A percentile compares a stretch with the other conserved stretches of the same genome.
Conservation (phyloP, 495 filamentous ascomycete genomes). For the Clavariopsis aquatica region DNA sequence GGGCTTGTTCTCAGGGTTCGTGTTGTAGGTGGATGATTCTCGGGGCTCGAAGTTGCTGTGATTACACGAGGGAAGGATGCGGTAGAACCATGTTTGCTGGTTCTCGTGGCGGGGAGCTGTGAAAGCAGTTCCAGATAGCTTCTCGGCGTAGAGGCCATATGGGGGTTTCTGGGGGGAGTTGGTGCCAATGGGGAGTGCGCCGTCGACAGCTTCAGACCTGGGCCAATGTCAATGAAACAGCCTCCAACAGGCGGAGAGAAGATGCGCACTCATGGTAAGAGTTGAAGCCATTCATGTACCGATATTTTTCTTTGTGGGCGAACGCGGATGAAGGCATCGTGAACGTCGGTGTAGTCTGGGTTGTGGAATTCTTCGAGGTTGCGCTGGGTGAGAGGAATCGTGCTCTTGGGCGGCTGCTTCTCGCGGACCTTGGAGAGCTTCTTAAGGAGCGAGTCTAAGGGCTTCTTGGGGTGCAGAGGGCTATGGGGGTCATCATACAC, state of each 20-base stretch:
- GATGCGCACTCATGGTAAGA: constrained; percentile 59
- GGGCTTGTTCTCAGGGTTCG: constrained; percentile 49
- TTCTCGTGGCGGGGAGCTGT: constrained; percentile 88
- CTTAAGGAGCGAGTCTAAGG: constrained; percentile 21
- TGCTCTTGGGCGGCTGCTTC: constrained; percentile 29
- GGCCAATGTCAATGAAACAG: constrained; percentile 1
- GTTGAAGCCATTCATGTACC: constrained; percentile 60
- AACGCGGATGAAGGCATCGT: constrained; percentile 61
- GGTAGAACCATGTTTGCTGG: constrained; percentile 92
- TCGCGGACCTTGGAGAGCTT: constrained; percentile 10
- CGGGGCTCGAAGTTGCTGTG: constrained; percentile 70
- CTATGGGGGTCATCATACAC: constrained; percentile 38
- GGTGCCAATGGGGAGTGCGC: constrained; percentile 64
- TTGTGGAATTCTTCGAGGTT: constrained; percentile 42
- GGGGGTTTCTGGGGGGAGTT: constrained; percentile 89
- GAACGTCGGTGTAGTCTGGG: constrained; percentile 40
- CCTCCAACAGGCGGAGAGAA: background rate
- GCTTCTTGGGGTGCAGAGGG: constrained; percentile 32
- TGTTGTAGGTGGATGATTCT: constrained; percentile 57
- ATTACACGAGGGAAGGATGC: constrained; percentile 79
- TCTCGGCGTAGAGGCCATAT: constrained; percentile 85
- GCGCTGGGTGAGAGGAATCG: constrained; percentile 34
- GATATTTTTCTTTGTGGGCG: constrained; percentile 57
- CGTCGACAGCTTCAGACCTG: constrained; percentile 57
- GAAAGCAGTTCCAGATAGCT: constrained; percentile 91